Evolutionary conservation across 306 rosid genomes (phyloP).

Genomic region (Sphenostylis stenocarpa): DNA sequence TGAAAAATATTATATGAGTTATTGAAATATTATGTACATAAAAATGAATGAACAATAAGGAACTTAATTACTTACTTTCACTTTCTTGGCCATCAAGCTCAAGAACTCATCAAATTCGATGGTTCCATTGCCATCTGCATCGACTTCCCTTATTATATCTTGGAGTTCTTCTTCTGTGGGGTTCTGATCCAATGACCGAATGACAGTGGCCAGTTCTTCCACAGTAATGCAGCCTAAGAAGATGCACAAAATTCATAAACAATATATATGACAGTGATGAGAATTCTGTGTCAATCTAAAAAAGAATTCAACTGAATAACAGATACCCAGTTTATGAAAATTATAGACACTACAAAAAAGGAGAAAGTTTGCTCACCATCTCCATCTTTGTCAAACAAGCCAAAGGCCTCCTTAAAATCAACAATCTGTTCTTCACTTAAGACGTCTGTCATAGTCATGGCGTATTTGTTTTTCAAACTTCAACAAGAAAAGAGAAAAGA

Average conservation of each 20-base stretch:
- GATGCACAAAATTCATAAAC: not conserved
- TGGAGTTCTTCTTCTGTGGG: conserved; percentile 94
- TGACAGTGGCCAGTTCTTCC: conserved; percentile 95
- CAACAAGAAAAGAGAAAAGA: not conserved
- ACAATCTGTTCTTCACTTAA: conserved; percentile 86
- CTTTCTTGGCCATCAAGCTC: conserved; percentile 85
- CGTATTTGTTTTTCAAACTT: conserved; percentile 1
- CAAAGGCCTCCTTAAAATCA: conserved; percentile 90
- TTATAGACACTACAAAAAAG: not conserved
- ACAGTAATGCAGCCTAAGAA: conserved; percentile 84
- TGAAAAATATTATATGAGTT: not conserved
- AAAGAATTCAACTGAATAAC: not conserved
- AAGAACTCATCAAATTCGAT: conserved; percentile 90
- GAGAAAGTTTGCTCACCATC: conserved; percentile 64
- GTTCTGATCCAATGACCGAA: conserved; percentile 89
- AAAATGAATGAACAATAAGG: not conserved
- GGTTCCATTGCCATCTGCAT: conserved; percentile 93
- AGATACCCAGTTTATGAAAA: not conserved
- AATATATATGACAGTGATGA: not conserved
- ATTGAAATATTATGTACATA: not conserved
- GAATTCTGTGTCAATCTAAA: not conserved
- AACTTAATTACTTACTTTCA: conserved; percentile 57
- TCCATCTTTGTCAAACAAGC: conserved; percentile 94
- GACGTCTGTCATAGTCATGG: conserved; percentile 75
- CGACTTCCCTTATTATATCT: conserved; percentile 85